These are phyloP conservation scores for Talaromyces liani DNA, from an alignment of 495 filamentous ascomycete genomes.

Conservation along the genomic window DNA sequence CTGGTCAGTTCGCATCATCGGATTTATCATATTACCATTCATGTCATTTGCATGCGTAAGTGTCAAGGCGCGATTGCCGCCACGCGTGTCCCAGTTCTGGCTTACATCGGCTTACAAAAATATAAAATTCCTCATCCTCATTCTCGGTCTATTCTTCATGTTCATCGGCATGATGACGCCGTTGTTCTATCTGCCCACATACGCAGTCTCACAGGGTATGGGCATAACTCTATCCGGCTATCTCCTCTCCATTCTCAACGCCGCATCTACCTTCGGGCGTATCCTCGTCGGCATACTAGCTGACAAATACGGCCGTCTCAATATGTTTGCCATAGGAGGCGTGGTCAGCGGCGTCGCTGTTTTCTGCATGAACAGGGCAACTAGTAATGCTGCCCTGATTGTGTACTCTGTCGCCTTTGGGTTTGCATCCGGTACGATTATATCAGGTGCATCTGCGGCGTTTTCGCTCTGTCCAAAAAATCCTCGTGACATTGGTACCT, in stretches of 20 bases:
- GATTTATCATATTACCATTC: slow-evolving; percentile 43
- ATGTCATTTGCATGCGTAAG: slow-evolving; percentile 28
- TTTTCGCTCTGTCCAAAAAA: slow-evolving; percentile 33
- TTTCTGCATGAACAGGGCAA: slow-evolving; percentile 19
- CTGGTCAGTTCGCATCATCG: slow-evolving; percentile 49
- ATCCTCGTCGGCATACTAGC: slow-evolving; percentile 48
- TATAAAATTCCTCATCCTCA: neutral
- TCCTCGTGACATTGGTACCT: slow-evolving; percentile 42
- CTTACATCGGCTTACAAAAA: slow-evolving; percentile 30
- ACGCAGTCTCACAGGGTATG: slow-evolving; percentile 50
- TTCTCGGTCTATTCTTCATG: slow-evolving; percentile 48
- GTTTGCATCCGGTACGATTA: slow-evolving; percentile 33
- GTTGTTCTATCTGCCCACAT: slow-evolving; percentile 56
- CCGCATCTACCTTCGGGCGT: slow-evolving; percentile 47
- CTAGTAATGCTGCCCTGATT: slow-evolving; percentile 22
- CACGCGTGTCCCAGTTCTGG: slow-evolving; percentile 30
- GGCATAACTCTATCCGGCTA: slow-evolving; percentile 46
- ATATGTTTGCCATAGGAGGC: slow-evolving; percentile 27
- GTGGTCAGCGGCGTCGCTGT: slow-evolving; percentile 21
- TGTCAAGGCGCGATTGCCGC: slow-evolving; percentile 35
- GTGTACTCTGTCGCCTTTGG: slow-evolving; percentile 24
- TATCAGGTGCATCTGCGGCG: slow-evolving; percentile 34
- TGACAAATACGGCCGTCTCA: slow-evolving; percentile 46
- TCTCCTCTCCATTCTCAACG: slow-evolving; percentile 60
- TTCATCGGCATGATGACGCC: slow-evolving; percentile 62